Conservation (phyloP, 2,329 filamentous ascomycete species). For the Juglanconis oblonga region DNA sequence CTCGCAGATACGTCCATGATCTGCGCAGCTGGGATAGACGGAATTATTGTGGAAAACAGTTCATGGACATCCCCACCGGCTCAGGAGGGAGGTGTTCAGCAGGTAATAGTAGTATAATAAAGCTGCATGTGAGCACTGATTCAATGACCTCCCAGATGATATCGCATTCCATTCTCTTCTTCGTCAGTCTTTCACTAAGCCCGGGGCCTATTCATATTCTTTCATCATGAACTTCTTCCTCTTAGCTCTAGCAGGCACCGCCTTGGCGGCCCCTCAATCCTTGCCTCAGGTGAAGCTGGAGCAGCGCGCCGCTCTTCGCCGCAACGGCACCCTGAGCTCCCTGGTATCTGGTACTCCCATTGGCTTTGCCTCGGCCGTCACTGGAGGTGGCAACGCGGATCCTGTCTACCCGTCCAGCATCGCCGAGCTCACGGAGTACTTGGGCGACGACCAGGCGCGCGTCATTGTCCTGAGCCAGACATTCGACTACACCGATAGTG, state of each 20-base stretch:
- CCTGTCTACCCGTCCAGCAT: not conserved
- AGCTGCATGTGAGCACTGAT: too few relatives aligned
- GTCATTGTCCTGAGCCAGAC: conserved; percentile 58
- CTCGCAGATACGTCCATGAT: too few relatives aligned
- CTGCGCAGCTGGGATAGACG: too few relatives aligned
- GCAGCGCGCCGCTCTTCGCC: not conserved
- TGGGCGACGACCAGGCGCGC: conserved; percentile 49
- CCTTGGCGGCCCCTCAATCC: not conserved
- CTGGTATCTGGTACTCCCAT: not conserved
- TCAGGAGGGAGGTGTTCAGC: too few relatives aligned
- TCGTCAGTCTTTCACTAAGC: not conserved
- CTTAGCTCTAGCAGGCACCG: not conserved
- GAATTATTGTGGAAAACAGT: too few relatives aligned
- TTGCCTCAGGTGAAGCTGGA: not conserved
- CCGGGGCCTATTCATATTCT: not conserved
- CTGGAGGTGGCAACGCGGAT: not conserved
- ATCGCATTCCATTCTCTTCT: not conserved
- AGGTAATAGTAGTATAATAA: too few relatives aligned
- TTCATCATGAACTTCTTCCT: not conserved
- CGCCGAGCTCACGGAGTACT: conserved; percentile 36
- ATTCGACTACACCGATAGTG: conserved; percentile 53
- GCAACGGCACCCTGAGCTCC: not conserved
- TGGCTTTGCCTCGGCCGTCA: not conserved
- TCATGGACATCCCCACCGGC: too few relatives aligned
- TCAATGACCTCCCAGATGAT: too few relatives aligned